Evolutionary conservation across 495 filamentous ascomycete genomes (phyloP).

Genomic region (Penicillium odoratum): DNA sequence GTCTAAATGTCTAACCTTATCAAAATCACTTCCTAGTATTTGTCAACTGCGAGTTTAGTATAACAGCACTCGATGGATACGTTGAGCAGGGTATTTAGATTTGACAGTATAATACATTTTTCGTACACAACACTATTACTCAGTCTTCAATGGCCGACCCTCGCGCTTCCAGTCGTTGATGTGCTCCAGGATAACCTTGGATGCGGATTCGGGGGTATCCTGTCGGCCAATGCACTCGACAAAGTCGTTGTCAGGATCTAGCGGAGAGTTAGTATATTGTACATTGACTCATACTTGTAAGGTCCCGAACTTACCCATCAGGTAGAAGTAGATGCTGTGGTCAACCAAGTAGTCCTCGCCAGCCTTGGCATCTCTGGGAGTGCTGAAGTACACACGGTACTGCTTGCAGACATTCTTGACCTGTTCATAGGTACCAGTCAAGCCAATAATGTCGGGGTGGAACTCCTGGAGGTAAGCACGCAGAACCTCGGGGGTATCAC

Average conservation of each 20-base stretch:
- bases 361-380: slow-evolving; percentile 79
- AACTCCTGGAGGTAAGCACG: slow-evolving; percentile 88
- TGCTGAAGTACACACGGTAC: slow-evolving; percentile 97
- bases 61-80: neutral
- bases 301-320: slow-evolving; percentile 69
- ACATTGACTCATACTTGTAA: neutral
- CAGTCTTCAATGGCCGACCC: slow-evolving; percentile 44
- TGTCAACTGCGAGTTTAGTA: neutral
- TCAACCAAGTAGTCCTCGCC: slow-evolving; percentile 97
- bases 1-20: too few relatives aligned
- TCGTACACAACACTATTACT: slow-evolving; percentile 27
- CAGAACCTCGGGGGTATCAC: slow-evolving; percentile 83
- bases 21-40: neutral
- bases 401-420: slow-evolving; percentile 89
- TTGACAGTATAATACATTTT: slow-evolving; percentile 32
- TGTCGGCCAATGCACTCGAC: slow-evolving; percentile 95
- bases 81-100: slow-evolving; percentile 35
- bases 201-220: slow-evolving; percentile 83
- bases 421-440: slow-evolving; percentile 92
- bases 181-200: slow-evolving; percentile 81
- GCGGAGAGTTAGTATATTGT: slow-evolving; percentile 7
- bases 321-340: slow-evolving; percentile 98
- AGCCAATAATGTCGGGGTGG: slow-evolving; percentile 79
- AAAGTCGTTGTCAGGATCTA: slow-evolving; percentile 95
- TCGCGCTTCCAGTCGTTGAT: slow-evolving; percentile 84